Base-by-base conservation (phyloP, 1,284 basidiomycete genomes). In the Fistulina hepatica region DNA sequence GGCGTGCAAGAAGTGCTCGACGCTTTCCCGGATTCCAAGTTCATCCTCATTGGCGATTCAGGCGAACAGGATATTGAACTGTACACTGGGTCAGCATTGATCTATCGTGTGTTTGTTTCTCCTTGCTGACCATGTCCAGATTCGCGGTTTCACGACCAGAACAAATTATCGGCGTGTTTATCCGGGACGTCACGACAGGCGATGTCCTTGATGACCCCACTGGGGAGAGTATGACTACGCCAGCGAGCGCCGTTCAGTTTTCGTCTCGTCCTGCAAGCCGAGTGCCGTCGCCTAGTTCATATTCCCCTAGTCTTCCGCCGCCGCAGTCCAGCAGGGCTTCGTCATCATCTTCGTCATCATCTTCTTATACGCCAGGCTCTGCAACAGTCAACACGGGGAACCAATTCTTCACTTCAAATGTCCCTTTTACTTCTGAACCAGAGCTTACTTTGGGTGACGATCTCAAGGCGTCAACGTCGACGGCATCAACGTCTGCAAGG, bases 31-130 rank as follows among this genome's bases (percentile, higher is more conserved):
- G 64, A 76, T 30, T 74, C 81, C 3, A 67, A 62, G 15, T 94
- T 95, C 58, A 61, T 95, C 50, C 71, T 93, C 33, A 67, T 94
- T 21, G 90, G 90, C 6, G 91, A 94, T 55, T 76, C 78, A 0
- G 89, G 86, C 23, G 89, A 93, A 53, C 88, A 91, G 50, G 90
- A 93, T 57, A 61, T 93, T 26, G 86, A 92, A 55, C 64, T 93
- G 3, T 93, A 92, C 53, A 64, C 79, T 6, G 61, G 71, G 42
- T 67, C n/a, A n/a, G 46, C 12, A 59, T 52, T 20, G 12, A 23
- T 33, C 21, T 37, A 25, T 23, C 3, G 21, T 21, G 33, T n/a
- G n/a, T 32, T 21, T 26, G n/a, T 25, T 6, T 28, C 21, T 6
- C n/a, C 19, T 9, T 32, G 32, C 33, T 41, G 16, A 40, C 32